phyloP scores from a whole-genome alignment of 1,284 basidiomycete species.

The Wallemia ichthyophaga region DNA sequence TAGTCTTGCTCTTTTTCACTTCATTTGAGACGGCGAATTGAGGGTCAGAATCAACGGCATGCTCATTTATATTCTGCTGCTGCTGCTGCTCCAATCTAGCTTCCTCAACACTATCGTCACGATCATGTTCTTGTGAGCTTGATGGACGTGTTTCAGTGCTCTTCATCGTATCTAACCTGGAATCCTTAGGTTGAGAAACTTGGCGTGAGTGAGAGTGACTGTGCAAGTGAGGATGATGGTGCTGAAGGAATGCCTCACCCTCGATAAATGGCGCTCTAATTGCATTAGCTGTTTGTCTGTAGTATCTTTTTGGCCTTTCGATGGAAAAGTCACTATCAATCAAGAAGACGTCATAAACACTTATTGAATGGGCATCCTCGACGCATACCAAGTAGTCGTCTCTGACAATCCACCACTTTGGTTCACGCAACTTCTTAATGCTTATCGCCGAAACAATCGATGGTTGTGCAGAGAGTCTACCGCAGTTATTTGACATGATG shows the following conservation, averaged over 20 bases:
- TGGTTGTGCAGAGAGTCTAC: slow-evolving; percentile 19
- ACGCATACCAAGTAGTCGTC: slow-evolving; percentile 75
- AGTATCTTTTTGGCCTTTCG: slow-evolving; percentile 21
- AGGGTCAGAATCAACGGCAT: not conserved
- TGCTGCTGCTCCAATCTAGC: not conserved
- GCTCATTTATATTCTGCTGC: not conserved
- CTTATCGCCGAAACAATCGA: slow-evolving; percentile 13
- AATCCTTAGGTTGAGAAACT: slow-evolving; percentile 2
- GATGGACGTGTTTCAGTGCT: not conserved
- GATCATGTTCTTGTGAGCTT: not conserved
- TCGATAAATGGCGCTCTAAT: slow-evolving; percentile 7
- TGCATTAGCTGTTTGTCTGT: slow-evolving; percentile 13
- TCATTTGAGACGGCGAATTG: slow-evolving; percentile 4
- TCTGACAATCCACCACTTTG: slow-evolving; percentile 74
- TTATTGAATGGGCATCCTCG: slow-evolving; percentile 56
- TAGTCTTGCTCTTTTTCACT: slow-evolving; percentile 7
- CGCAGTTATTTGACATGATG: slow-evolving; percentile 18
- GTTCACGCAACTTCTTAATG: slow-evolving; percentile 29
- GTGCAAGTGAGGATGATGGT: slow-evolving; percentile 2
- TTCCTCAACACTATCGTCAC: not conserved
- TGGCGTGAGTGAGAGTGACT: slow-evolving; percentile 1
- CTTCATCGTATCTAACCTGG: not conserved
- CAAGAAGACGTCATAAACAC: slow-evolving; percentile 76
- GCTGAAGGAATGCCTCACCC: slow-evolving; percentile 4
- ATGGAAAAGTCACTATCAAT: slow-evolving; percentile 72